A percentile compares a stretch with the other conserved stretches of the same genome.
Conservation (phyloP, 768 basidiomycete genomes). For the Holtermanniella nyarrowii region DNA sequence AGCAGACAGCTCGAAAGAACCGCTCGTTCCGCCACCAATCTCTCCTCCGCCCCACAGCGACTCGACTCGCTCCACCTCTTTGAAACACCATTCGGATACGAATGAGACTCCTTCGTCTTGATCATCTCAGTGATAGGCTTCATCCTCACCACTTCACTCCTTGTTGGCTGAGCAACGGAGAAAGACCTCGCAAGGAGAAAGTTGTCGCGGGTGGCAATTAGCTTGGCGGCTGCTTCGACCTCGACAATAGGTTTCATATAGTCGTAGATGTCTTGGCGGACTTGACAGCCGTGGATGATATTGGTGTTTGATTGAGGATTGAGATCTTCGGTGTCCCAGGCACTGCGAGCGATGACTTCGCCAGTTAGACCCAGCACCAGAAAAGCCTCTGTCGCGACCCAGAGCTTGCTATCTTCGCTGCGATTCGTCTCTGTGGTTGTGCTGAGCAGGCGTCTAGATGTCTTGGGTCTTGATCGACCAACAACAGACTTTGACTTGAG, state of each 20-base stretch:
- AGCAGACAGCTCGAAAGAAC: not conserved
- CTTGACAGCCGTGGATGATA: not conserved
- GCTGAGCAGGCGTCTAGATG: not conserved
- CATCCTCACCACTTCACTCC: too few species aligned
- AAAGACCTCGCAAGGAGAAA: too few species aligned
- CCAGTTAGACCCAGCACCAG: not conserved
- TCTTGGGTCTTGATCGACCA: too few species aligned
- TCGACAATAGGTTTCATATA: too few species aligned
- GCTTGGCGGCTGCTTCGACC: too few species aligned
- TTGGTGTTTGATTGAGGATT: not conserved
- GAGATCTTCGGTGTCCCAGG: not conserved
- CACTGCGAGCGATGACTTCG: not conserved
- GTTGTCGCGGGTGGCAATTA: too few species aligned
- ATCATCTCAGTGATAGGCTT: not conserved
- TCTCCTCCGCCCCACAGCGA: too few species aligned
- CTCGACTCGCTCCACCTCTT: not conserved
- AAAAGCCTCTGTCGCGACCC: not conserved
- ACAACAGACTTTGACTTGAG: too few species aligned
- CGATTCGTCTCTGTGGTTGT: not conserved
- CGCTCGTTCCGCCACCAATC: not conserved
- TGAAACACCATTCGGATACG: not conserved
- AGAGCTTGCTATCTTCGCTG: not conserved
- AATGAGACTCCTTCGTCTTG: not conserved
- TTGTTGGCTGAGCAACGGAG: too few species aligned
- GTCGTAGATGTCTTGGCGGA: not conserved